A percentile compares a stretch with the other conserved stretches of the same genome.
Conservation (phyloP, 805 yeast genomes). For the Candida adriatica region DNA sequence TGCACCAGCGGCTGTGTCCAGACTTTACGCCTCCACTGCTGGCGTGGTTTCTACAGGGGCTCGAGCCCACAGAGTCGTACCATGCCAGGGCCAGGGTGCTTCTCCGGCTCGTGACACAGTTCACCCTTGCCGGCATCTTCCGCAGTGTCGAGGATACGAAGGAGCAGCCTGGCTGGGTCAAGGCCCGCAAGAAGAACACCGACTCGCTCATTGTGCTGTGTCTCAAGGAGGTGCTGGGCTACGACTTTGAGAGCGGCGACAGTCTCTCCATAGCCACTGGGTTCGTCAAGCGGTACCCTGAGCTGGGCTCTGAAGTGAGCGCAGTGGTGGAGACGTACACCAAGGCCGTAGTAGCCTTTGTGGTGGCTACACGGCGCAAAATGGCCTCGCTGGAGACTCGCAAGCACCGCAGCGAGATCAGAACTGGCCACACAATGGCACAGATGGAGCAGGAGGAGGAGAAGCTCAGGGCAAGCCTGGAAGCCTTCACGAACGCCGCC, state of each 20-base stretch:
- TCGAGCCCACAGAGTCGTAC: constrained; percentile 37
- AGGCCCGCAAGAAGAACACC: constrained; percentile 26
- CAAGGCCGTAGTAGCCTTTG: constrained; percentile 32
- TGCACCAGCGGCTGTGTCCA: constrained; percentile 67
- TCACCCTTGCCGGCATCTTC: constrained; percentile 51
- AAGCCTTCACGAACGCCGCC: constrained; percentile 37
- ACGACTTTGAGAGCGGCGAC: constrained; percentile 30
- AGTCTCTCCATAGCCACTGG: constrained; percentile 35
- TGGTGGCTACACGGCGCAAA: constrained; percentile 31
- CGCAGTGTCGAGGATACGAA: constrained; percentile 36
- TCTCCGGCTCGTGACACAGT: constrained; percentile 48
- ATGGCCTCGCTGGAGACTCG: constrained; percentile 30
- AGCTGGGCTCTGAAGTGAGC: constrained; percentile 23
- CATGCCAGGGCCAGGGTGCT: constrained; percentile 38
- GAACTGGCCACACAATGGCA: constrained; percentile 52
- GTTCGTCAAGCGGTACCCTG: constrained; percentile 43
- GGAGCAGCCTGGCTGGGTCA: constrained; percentile 38
- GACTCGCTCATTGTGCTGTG: constrained; percentile 37
- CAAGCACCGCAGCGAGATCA: constrained; percentile 49
- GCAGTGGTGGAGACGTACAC: constrained; percentile 36
- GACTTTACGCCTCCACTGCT: constrained; percentile 46
- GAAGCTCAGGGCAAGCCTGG: constrained; percentile 29
- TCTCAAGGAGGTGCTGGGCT: constrained; percentile 38
- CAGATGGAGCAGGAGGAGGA: constrained; percentile 32
- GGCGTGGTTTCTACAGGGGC: constrained; percentile 34